Evolutionary conservation across 2,329 filamentous ascomycete species (phyloP).

Genomic region (Penicillium decumbens): DNA sequence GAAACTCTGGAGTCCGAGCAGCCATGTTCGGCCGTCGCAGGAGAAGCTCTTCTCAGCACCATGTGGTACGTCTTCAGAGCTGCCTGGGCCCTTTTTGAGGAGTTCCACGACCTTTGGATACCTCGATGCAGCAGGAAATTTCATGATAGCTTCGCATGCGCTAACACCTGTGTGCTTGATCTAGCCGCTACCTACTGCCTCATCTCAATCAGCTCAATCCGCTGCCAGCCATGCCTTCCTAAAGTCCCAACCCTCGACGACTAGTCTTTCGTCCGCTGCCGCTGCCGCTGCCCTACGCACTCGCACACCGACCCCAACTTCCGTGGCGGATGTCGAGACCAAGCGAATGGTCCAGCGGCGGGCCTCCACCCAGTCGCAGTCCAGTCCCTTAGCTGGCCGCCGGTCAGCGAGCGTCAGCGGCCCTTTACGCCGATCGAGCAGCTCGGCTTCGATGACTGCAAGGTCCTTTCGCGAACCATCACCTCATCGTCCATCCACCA

Average conservation of each 20-base stretch:
- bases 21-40: constrained; percentile 41
- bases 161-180: constrained; percentile 12
- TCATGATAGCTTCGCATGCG: not conserved
- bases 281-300: constrained; percentile 80
- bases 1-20: constrained; percentile 11
- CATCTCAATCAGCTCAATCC: constrained; percentile 68
- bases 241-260: constrained; percentile 59
- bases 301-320: constrained; percentile 70
- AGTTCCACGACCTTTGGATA: not conserved
- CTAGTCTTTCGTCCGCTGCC: constrained; percentile 73
- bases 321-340: constrained; percentile 77
- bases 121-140: not conserved
- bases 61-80: constrained; percentile 21
- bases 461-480: constrained; percentile 80
- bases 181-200: constrained; percentile 60
- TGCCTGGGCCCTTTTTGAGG: not conserved
- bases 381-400: constrained; percentile 45
- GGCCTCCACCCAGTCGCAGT: constrained; percentile 65
- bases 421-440: constrained; percentile 59
- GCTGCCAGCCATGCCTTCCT: constrained; percentile 79
- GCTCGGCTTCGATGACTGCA: constrained; percentile 79
- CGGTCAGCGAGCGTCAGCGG: constrained; percentile 38
- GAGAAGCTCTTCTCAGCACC: constrained; percentile 41
- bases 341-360: constrained; percentile 74
- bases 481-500: constrained; percentile 46